Base-by-base conservation (phyloP, 352 stramenopile species). In the Phytophthora hibernalis region DNA sequence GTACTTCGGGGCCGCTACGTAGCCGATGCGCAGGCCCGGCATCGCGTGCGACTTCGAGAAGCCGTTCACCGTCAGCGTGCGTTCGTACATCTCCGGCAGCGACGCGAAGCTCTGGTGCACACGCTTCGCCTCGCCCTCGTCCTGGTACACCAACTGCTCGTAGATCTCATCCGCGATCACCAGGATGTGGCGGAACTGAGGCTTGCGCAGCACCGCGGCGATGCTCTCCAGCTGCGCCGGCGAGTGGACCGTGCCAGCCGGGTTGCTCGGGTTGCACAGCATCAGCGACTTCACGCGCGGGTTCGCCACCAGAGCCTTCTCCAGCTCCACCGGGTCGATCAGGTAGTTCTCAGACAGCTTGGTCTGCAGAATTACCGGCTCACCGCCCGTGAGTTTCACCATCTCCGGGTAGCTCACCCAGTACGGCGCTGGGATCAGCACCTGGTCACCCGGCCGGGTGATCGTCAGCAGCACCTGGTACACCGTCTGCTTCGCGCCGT, bases 401-500 rank as follows among this genome's bases (percentile, higher is more conserved):
- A 99, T 99, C 77, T 98, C 95, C 9, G 96, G 96, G 85, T 99
- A 99, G 28, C 88, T 98, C 24, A 98, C 95, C 96, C 96, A 99
- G 81, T 98, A 99, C 13, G 97, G 97, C 38, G 96, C 91, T 37
- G 97, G 97, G 40, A 99, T 95, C 47, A 99, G 75, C 5, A 99
- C 96, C 59, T 98, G 85, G 71, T 99, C 97, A 3, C 95, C 96
- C 13, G 84, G 78, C 28, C 93, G 88, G 60, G 83, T 96, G n/a
- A 97, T 83, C 3, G 93, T 91, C 45, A 99, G 69, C 8, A 99
- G 74, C 31, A 90, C 91, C 77, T 99, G 92, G 76, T 95, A 99
- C 8, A 98, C 91, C 35, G 77, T 89, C 70, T 98, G 97, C 73
- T 99, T 99, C 12, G 95, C 97, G 59, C 97, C 96, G 80, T 99